Conservation (phyloP, 768 basidiomycete genomes). For the Mycena rebaudengoi region DNA sequence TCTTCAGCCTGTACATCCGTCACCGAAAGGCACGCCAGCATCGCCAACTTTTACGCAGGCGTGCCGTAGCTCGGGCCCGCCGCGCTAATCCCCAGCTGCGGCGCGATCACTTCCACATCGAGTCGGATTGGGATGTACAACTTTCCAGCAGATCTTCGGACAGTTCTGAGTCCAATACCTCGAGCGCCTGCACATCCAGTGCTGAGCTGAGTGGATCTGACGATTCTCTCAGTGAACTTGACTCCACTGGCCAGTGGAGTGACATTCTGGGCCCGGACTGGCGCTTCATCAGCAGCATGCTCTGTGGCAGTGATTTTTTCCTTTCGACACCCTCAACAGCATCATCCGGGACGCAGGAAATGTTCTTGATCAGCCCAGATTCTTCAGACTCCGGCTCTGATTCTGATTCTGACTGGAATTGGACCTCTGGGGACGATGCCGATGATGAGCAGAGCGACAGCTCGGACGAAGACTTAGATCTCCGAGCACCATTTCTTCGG, state of each 20-base stretch:
- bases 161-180: not conserved
- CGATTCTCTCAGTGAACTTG: too few relatives aligned
- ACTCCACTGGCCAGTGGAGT: not conserved
- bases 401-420: not conserved
- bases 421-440: not conserved
- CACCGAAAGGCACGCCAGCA: not conserved
- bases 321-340: not conserved
- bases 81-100: not conserved
- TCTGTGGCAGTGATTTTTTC: not conserved
- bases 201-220: too few relatives aligned
- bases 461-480: not conserved
- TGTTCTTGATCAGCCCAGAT: not conserved
- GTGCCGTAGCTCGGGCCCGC: not conserved
- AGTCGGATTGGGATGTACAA: not conserved
- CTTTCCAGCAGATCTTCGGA: not conserved
- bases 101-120: not conserved
- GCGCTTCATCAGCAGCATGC: not conserved
- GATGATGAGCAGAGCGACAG: slow-evolving; percentile 3
- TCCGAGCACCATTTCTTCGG: not conserved
- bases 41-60: not conserved
- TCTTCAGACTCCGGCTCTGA: not conserved
- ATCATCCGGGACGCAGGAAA: not conserved
- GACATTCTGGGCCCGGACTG: not conserved
- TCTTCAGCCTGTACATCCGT: not conserved
- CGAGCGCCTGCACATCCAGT: too few relatives aligned